phyloP scores from a whole-genome alignment of 192 early-diverging fungal species.

The Diversispora eburnea region DNA sequence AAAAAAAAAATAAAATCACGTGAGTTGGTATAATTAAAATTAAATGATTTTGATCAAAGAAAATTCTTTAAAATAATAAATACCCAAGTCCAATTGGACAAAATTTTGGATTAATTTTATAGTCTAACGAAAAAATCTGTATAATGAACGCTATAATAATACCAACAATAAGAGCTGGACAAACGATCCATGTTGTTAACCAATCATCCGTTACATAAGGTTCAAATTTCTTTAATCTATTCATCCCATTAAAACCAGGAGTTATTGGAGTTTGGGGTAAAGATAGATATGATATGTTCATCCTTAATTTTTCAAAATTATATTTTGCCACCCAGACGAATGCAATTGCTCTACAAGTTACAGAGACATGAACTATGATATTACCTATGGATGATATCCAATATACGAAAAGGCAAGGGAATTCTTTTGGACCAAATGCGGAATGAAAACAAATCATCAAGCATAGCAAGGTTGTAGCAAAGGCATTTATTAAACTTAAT shows the following conservation, averaged over 20 bases:
- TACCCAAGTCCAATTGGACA: constrained; percentile 8
- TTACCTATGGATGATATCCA: constrained; percentile 22
- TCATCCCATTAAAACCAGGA: background rate
- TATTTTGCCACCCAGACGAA: constrained; percentile 19
- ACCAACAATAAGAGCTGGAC: background rate
- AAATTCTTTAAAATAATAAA: no score
- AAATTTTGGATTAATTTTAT: background rate
- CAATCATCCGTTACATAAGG: constrained; percentile 21
- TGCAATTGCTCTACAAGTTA: constrained; percentile 12
- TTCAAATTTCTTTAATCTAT: constrained; percentile 14
- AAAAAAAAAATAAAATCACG: background rate
- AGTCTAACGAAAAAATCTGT: background rate
- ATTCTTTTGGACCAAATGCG: constrained; percentile 13
- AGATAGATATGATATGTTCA: background rate
- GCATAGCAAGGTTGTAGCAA: constrained; percentile 14
- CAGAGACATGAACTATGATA: background rate
- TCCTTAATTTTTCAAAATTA: constrained; percentile 26
- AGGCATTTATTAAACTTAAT: constrained; percentile 2
- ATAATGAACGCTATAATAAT: background rate
- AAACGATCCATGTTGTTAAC: constrained; percentile 7
- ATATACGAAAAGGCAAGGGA: constrained; percentile 17
- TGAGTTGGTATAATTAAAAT: background rate
- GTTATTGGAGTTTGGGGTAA: background rate
- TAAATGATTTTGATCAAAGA: no score
- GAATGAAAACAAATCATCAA: constrained; percentile 17